Evolutionary conservation across 2,329 filamentous ascomycete species (phyloP), one percentile per base, ranked within the genome.

Genomic region (Pseudomassariella vexata): DNA sequence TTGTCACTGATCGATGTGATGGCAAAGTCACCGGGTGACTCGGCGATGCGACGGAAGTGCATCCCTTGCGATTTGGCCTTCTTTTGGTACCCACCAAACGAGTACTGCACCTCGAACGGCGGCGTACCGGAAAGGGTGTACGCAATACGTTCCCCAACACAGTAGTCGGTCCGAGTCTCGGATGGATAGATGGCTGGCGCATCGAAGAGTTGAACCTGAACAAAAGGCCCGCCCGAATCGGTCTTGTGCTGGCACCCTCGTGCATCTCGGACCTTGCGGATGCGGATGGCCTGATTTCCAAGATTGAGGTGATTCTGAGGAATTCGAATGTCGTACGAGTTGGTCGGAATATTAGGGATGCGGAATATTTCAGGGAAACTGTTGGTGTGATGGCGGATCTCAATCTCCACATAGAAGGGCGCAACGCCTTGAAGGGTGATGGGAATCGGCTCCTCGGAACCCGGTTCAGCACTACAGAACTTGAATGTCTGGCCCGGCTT

Each of bases 401-500:
- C 88, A 16, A 96, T 73, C 55, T 96, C 92, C 5, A 98, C 67
- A 28, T 81, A 82, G 63, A 98, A 98, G 0, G 92, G 92, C 6
- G 90, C 78, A 11, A 82, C 68, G 23, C 92, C 92, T 37, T 83
- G 83, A 12, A 98, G 70, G 3, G 76, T 80, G 37, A 98, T 82
- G 0, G 90, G 89, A 34, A 98, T 95, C 24, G 76, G 79, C 50
- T 98, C 89, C 48, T 94, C 86, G 19, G 80, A 77, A 33, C 78
- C 77, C 30, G 83, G 75, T 48, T 95, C 86, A 28, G 88, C 80
- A 55, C 88, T 82, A 62, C 92, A 98, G 60, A 90, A 95, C 55
- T 92, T 94, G 68, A 95, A 95, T 1, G 86, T 89, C 57, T 92
- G 92, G 11, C 89, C 89, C 3, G 89, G 86, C 44, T 85, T 85